Base-by-base conservation (phyloP, 2,329 filamentous ascomycete genomes). In the Penicillium sp. region DNA sequence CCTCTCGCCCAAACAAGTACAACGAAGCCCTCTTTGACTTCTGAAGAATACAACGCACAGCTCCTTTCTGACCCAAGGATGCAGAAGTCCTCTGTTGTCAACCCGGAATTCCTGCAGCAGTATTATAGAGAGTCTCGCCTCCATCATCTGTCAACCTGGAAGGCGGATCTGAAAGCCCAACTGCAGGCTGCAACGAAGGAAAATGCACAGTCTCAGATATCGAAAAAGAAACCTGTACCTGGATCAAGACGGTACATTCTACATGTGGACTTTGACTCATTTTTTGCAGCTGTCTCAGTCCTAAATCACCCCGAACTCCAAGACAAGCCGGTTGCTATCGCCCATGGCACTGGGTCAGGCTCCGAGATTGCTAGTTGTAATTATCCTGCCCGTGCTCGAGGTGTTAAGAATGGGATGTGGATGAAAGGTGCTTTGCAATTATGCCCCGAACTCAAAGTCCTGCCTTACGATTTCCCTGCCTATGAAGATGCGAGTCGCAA, bases 341-440 rank as follows among this genome's bases (percentile, higher is more conserved):
- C 94, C 4, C 94, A 99, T 70, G 89, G 93, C 5, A 84, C 83
- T 45, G 93, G 93, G 0, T 86, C 85, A 25, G 91, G 91, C 0
- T 96, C 93, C 0, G 94, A 99, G 71, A 97, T 99, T 68, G 94
- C 94, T 23, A 97, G 93, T 63, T 99, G 94, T 76, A 99, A 99
- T 69, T 99, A 99, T 71, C 87, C 89, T 21, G 94, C 95, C 7
- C 86, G 94, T 38, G 82, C 85, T 33, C 94, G 88, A 66, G 93
- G 93, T 1, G 82, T 99, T 54, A 96, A 93, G 71, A 99, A 99
- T 66, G 95, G 95, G 38, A 99, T 97, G 94, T 99, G 95, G 94
- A 97, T 99, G 93, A 95, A 93, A 72, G 83, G 84, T 35, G 94
- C 94, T 0, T 81, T 89, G 58, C 88, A 94, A 64, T 74, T 94